phyloP scores from a whole-genome alignment of 2,329 filamentous ascomycete genomes.

The Scytalidium sp. region DNA sequence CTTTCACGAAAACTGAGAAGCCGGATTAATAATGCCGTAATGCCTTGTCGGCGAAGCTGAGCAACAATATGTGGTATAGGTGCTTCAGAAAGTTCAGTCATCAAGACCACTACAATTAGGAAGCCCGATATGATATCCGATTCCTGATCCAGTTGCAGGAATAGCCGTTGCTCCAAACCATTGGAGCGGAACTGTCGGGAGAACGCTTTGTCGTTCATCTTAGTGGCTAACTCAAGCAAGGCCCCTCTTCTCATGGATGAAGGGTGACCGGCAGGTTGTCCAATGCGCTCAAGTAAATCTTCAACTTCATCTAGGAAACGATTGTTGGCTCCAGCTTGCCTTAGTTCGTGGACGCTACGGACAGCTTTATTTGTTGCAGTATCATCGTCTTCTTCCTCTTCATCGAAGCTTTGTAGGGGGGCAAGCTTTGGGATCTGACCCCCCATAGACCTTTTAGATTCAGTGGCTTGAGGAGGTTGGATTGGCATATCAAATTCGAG shows the following conservation, averaged over 20 bases:
- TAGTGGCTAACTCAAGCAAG: slow-evolving; percentile 57
- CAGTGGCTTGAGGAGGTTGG: slow-evolving; percentile 10
- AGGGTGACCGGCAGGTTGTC: slow-evolving; percentile 41
- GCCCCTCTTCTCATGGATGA: slow-evolving; percentile 55
- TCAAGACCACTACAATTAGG: slow-evolving; percentile 59
- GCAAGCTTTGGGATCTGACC: slow-evolving; percentile 23
- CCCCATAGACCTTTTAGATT: slow-evolving; percentile 16
- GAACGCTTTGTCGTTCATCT: slow-evolving; percentile 61
- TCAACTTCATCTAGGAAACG: slow-evolving; percentile 64
- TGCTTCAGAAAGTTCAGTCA: slow-evolving; percentile 59
- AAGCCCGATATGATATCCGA: slow-evolving; percentile 61
- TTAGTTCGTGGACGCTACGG: slow-evolving; percentile 62
- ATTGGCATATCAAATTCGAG: slow-evolving; percentile 25
- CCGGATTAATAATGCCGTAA: slow-evolving; percentile 51
- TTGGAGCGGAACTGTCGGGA: slow-evolving; percentile 71
- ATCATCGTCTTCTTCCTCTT: slow-evolving; percentile 24
- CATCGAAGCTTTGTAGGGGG: slow-evolving; percentile 23
- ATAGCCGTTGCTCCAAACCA: slow-evolving; percentile 66
- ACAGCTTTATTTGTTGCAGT: slow-evolving; percentile 39
- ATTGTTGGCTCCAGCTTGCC: slow-evolving; percentile 64
- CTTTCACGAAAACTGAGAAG: slow-evolving; percentile 53
- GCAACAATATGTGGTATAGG: slow-evolving; percentile 57
- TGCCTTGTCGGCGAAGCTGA: slow-evolving; percentile 52
- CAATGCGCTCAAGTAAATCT: slow-evolving; percentile 60
- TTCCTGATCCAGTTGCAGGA: slow-evolving; percentile 58